Percentiles rank a stretch among this genome's conserved stretches.
Conservation (phyloP, 2,329 filamentous ascomycete species). For the Hymenoscyphus infarciens region DNA sequence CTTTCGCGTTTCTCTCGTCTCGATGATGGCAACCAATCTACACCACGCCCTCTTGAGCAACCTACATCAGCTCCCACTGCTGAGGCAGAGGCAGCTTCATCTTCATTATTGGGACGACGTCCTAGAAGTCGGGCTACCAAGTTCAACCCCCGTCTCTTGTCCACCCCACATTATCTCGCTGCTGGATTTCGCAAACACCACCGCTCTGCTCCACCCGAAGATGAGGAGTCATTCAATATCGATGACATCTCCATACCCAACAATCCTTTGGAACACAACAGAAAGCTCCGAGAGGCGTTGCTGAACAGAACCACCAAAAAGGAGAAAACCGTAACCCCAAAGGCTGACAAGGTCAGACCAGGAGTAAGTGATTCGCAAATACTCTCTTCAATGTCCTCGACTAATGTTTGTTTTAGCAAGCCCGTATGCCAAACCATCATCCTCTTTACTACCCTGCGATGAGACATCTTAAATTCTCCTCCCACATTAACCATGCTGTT, state of each 20-base stretch:
- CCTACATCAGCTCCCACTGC: neutral
- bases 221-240: neutral
- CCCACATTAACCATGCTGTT: neutral
- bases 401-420: neutral
- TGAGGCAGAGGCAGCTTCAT: neutral
- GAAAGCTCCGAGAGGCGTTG: neutral
- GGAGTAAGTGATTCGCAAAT: neutral
- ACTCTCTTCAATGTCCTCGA: neutral
- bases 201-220: neutral
- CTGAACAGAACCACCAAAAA: neutral
- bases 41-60: neutral
- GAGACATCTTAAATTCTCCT: neutral
- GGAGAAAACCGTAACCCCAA: neutral
- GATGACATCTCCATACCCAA: neutral
- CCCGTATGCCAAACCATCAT: neutral
- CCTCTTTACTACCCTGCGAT: neutral
- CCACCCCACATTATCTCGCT: too few species aligned
- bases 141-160: too few species aligned
- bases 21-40: neutral
- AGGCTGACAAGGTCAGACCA: neutral
- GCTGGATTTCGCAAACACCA: neutral
- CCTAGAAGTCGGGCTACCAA: neutral
- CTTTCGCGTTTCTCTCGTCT: neutral
- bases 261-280: too few species aligned
- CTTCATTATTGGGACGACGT: neutral